A percentile compares a stretch with the other conserved stretches of the same genome.
phyloP scores from a whole-genome alignment of 129 eudicot genomes.

The Lactuca saligna region DNA sequence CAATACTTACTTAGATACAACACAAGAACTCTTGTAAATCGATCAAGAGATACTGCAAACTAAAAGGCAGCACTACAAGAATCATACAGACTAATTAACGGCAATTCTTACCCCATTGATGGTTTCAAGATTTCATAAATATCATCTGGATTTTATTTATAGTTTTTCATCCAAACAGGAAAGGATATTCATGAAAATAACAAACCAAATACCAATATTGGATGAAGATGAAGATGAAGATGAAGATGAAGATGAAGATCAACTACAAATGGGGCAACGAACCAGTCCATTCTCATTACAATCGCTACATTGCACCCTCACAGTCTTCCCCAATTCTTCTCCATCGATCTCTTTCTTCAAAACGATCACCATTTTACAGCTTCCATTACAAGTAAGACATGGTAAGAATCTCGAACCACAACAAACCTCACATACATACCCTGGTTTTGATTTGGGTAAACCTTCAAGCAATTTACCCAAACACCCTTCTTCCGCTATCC shows the following conservation, averaged over 20 bases:
- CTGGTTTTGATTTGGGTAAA: constrained; percentile 54
- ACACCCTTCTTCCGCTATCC: constrained; percentile 63
- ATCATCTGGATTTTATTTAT: constrained; percentile 24
- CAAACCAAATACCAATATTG: background rate
- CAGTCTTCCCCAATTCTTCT: constrained; percentile 24
- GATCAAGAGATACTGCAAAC: constrained; percentile 9
- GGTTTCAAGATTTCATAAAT: constrained; percentile 1
- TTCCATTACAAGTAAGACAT: constrained; percentile 78
- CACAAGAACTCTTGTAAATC: background rate
- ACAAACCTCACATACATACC: constrained; percentile 82
- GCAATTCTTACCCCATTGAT: background rate
- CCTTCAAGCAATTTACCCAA: constrained; percentile 58
- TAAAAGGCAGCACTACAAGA: constrained; percentile 13
- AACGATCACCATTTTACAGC: constrained; percentile 63
- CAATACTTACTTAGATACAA: background rate
- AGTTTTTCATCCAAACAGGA: constrained; percentile 17
- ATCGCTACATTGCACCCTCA: constrained; percentile 57
- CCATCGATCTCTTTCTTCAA: constrained; percentile 35
- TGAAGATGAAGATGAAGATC: constrained; percentile 24
- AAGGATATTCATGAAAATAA: constrained; percentile 1
- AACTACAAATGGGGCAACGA: constrained; percentile 79
- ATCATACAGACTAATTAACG: background rate
- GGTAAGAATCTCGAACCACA: constrained; percentile 82
- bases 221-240: constrained; percentile 1
- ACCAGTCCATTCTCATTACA: constrained; percentile 96